Evolutionary conservation across 495 filamentous ascomycete species (phyloP).

Genomic region (Penicillium chermesinum): DNA sequence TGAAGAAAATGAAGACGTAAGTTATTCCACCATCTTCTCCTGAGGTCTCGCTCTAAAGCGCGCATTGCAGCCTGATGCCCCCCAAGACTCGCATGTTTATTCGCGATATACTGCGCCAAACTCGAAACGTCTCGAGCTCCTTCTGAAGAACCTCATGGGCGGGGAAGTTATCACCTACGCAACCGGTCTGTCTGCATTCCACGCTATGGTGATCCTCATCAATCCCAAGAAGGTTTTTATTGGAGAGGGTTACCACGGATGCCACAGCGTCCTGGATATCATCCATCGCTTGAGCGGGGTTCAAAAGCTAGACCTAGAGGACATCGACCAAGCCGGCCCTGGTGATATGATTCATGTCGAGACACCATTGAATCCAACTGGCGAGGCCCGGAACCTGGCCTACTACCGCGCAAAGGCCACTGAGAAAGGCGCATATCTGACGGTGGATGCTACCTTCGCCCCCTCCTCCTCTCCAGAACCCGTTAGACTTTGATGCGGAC

Average conservation of each 20-base stretch:
- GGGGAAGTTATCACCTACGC: slow-evolving; percentile 68
- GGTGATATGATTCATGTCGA: slow-evolving; percentile 89
- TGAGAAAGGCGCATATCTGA: slow-evolving; percentile 60
- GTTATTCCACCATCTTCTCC: not conserved
- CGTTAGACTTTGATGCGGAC: slow-evolving; percentile 71
- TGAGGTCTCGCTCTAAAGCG: not conserved
- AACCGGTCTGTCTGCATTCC: slow-evolving; percentile 82
- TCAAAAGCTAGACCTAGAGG: slow-evolving; percentile 57
- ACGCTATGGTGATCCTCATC: slow-evolving; percentile 68
- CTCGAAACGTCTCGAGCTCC: slow-evolving; percentile 68
- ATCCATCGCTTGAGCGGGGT: slow-evolving; percentile 63
- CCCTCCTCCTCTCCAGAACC: slow-evolving; percentile 86
- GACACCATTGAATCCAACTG: slow-evolving; percentile 84
- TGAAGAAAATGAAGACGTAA: slow-evolving; percentile 18
- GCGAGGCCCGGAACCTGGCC: slow-evolving; percentile 65
- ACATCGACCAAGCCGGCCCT: slow-evolving; percentile 49
- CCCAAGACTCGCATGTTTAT: slow-evolving; percentile 53
- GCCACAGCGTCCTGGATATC: slow-evolving; percentile 70
- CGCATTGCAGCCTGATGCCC: slow-evolving; percentile 21
- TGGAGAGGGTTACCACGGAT: slow-evolving; percentile 82
- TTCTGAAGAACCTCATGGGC: slow-evolving; percentile 65
- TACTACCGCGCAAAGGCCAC: slow-evolving; percentile 65
- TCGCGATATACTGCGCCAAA: slow-evolving; percentile 73
- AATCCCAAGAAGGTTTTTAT: slow-evolving; percentile 75
- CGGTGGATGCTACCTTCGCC: slow-evolving; percentile 84